Evolutionary conservation across 169 alveolate species (phyloP), one percentile per base, ranked within the genome.

Genomic region (Plasmodium yoelii): DNA sequence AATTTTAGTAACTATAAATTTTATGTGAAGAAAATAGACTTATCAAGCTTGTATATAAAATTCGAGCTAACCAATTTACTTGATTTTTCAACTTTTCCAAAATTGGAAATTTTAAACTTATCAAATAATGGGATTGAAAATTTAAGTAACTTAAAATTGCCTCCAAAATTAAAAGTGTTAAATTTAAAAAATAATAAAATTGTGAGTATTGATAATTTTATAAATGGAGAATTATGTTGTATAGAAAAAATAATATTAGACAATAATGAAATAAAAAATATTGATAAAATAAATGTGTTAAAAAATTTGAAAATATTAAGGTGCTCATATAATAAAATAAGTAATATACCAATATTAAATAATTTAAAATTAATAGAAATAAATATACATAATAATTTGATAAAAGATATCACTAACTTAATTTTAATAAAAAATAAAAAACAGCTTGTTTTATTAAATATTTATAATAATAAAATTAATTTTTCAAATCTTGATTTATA

Each of bases 401-500:
- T 80, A 28, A 47, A 80, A 61, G 90, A 80, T 39, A 80, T 80
- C 12, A 80, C 84, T 0, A 80, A 49, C 19, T 39, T 80, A 22
- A 71, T 80, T 39, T 18, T 80, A 57, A 53, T 67, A n/a, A 64
- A 39, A 55, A 19, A 80, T 55, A 80, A 80, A 39, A 67, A 64
- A 49, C 56, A 61, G 22, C 12, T 80, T 5, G 56, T 61, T 18
- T 64, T 55, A 9, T 56, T 80, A 12, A 80, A 67, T 60, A 49
- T 80, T 19, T 80, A 80, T 24, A 80, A 80, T 7, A 80, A 80
- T 70, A 80, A 67, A 67, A 80, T 80, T 10, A 80, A 67, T 26
- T 80, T 80, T 9, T 57, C 72, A 46, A 80, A 80, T 12, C 19
- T 67, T 18, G 84, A 80, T 19, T n/a, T 80, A 15, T 80, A 80